A percentile compares a stretch with the other conserved stretches of the same genome.
These are phyloP conservation scores for Fusarium veterinarium DNA, from an alignment of 2,329 filamentous ascomycete genomes.

Conservation along the genomic window DNA sequence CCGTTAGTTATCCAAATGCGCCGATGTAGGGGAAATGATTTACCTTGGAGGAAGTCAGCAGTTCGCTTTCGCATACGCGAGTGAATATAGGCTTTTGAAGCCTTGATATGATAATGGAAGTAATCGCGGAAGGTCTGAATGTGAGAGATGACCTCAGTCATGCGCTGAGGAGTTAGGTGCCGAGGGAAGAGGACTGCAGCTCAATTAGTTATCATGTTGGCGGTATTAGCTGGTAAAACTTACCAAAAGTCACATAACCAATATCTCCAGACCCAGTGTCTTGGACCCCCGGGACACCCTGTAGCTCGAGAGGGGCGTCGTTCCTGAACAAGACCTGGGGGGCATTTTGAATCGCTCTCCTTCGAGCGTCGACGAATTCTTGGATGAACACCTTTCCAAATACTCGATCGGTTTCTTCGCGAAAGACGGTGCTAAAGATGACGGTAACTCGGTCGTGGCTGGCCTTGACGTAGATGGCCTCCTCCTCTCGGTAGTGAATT, in stretches of 20 bases:
- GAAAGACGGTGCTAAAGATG: constrained; percentile 98
- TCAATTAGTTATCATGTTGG: constrained; percentile 33
- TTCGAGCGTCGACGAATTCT: constrained; percentile 96
- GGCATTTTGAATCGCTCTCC: constrained; percentile 96
- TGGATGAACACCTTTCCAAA: constrained; percentile 99
- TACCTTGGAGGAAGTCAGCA: constrained; percentile 97
- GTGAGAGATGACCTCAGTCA: constrained; percentile 96
- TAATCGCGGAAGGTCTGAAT: constrained; percentile 99
- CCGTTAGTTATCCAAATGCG: constrained; percentile 41
- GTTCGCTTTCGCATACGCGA: constrained; percentile 97
- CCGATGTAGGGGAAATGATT: constrained; percentile 42
- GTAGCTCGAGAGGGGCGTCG: constrained; percentile 91
- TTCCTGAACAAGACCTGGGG: constrained; percentile 97
- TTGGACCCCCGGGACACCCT: constrained; percentile 85
- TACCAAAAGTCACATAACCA: constrained; percentile 98
- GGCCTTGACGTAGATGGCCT: constrained; percentile 98
- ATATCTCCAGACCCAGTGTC: constrained; percentile 83
- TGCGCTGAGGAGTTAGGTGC: constrained; percentile 89
- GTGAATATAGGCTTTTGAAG: constrained; percentile 99
- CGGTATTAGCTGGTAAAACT: not conserved
- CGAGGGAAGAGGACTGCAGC: constrained; percentile 88
- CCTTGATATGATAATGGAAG: constrained; percentile 99
- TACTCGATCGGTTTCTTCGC: constrained; percentile 96
- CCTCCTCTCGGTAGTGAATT: constrained; percentile 98
- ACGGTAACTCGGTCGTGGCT: constrained; percentile 97